Percentiles rank a stretch among this genome's conserved stretches.
Evolutionary conservation across 768 basidiomycete species (phyloP).

Genomic region (Rickenella mellea): DNA sequence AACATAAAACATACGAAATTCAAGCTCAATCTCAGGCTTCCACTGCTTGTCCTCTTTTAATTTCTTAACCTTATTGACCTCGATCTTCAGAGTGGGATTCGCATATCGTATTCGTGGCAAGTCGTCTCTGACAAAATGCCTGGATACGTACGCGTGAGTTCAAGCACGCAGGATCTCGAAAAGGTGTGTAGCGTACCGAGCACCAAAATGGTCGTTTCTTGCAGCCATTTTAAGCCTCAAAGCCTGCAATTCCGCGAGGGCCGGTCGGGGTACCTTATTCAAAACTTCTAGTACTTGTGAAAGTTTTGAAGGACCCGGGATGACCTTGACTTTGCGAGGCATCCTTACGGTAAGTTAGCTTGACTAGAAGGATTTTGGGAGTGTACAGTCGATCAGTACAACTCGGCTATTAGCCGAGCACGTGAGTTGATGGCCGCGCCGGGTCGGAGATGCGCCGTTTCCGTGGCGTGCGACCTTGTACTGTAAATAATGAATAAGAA

Average conservation of each 20-base stretch:
- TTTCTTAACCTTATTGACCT: conserved; percentile 47
- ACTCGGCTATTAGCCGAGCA: too few species aligned
- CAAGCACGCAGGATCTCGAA: not conserved
- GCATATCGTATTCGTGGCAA: conserved; percentile 70
- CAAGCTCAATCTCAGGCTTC: conserved; percentile 51
- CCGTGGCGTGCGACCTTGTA: too few species aligned
- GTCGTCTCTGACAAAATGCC: conserved; percentile 75
- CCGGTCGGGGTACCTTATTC: conserved; percentile 40
- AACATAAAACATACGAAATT: conserved; percentile 44
- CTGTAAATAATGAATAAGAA: too few species aligned
- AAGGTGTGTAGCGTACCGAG: conserved; percentile 37
- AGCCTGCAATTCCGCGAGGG: conserved; percentile 36
- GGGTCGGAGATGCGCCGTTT: too few species aligned
- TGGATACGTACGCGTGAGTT: conserved; percentile 14
- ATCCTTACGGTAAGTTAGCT: conserved; percentile 8
- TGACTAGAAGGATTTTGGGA: too few species aligned
- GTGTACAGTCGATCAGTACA: too few species aligned
- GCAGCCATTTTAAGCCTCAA: conserved; percentile 49
- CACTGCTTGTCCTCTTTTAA: conserved; percentile 41
- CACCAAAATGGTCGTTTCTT: conserved; percentile 66
- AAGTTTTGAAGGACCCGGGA: conserved; percentile 44
- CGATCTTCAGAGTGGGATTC: conserved; percentile 58
- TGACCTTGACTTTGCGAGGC: conserved; percentile 20
- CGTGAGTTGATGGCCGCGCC: too few species aligned
- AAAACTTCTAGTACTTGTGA: conserved; percentile 44